A percentile compares a stretch with the other conserved stretches of the same genome.
phyloP scores from a whole-genome alignment of 2,329 filamentous ascomycete genomes.

The Neophaeococcomyces mojaviensis region DNA sequence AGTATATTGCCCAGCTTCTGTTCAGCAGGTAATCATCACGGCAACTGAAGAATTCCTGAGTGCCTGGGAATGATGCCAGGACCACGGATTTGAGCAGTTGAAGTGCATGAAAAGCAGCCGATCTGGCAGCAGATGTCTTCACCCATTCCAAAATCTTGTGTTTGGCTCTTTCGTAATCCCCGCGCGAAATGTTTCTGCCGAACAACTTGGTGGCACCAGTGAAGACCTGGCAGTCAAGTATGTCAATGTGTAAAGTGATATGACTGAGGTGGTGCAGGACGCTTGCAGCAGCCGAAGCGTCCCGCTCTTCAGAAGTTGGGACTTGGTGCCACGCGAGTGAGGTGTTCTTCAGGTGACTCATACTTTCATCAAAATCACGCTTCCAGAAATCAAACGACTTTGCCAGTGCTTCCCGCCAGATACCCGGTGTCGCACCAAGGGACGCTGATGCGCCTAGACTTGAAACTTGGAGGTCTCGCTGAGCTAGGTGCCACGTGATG shows the following conservation, averaged over 20 bases:
- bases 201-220: constrained; percentile 78
- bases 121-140: constrained; percentile 74
- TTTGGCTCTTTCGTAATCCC: constrained; percentile 72
- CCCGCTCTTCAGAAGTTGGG: constrained; percentile 49
- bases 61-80: constrained; percentile 66
- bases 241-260: constrained; percentile 95
- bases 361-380: constrained; percentile 75
- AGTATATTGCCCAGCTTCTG: constrained; percentile 91
- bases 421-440: constrained; percentile 70
- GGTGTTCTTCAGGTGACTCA: constrained; percentile 39
- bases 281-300: constrained; percentile 77
- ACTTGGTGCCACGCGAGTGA: constrained; percentile 34
- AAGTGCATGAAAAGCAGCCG: constrained; percentile 86
- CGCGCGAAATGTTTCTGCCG: constrained; percentile 72
- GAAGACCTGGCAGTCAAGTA: constrained; percentile 96
- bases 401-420: constrained; percentile 80
- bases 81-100: constrained; percentile 82
- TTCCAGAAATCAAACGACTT: constrained; percentile 92
- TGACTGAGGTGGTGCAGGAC: constrained; percentile 90
- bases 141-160: constrained; percentile 80
- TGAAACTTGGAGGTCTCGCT: constrained; percentile 85
- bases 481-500: constrained; percentile 96
- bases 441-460: constrained; percentile 65
- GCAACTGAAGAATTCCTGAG: constrained; percentile 60
- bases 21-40: constrained; percentile 89